Evolutionary conservation across 75 land plant genomes (phyloP).

Genomic region (Cunninghamia lanceolata): DNA sequence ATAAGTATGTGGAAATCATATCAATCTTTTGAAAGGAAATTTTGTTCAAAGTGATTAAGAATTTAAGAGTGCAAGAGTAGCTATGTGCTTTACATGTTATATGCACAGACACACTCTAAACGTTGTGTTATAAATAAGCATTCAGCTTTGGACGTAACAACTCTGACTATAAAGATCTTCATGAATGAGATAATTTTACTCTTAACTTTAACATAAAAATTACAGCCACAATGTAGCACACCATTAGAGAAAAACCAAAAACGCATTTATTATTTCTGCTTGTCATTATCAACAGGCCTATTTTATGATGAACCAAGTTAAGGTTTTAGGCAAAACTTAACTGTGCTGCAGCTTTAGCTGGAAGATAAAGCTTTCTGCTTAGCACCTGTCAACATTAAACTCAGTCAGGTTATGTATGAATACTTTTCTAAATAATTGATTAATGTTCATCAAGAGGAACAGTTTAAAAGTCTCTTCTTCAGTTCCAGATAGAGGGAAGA

Average conservation of each 20-base stretch:
- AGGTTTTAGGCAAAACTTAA: constrained; percentile 26
- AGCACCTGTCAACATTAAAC: constrained; percentile 54
- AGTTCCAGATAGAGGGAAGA: background rate
- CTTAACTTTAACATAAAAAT: background rate
- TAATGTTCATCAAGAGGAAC: background rate
- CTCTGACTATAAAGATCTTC: background rate
- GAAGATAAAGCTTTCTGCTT: constrained; percentile 87
- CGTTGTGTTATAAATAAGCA: background rate
- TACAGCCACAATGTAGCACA: background rate
- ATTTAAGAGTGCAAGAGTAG: background rate
- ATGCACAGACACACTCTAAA: background rate
- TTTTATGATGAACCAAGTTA: background rate
- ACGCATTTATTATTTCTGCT: background rate
- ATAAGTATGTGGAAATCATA: background rate
- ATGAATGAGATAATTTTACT: background rate
- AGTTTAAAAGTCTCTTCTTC: background rate
- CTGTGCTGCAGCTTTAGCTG: constrained; percentile 64
- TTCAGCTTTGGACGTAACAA: background rate
- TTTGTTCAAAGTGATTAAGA: background rate
- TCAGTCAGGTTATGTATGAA: background rate
- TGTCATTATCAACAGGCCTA: background rate
- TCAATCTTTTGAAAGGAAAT: background rate
- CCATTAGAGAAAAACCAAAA: background rate
- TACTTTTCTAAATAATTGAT: background rate
- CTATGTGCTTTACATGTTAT: too few species aligned